Percentiles rank a stretch among this genome's conserved stretches.
These are phyloP conservation scores for Acidomyces sp. DNA, from an alignment of 495 filamentous ascomycete genomes.

Conservation along the genomic window DNA sequence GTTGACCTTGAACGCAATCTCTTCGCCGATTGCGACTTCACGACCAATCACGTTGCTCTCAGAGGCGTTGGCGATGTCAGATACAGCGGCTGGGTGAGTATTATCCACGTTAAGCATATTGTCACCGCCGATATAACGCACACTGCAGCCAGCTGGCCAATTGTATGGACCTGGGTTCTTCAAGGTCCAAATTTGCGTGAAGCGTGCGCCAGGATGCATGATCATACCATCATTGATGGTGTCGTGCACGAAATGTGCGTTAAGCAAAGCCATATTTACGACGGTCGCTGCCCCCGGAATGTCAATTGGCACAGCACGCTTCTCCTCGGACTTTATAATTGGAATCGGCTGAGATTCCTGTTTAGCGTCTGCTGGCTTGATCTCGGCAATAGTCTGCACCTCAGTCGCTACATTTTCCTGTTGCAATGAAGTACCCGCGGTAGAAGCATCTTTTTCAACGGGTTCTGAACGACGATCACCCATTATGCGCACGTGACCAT, in stretches of 20 bases:
- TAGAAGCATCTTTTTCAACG: constrained; percentile 33
- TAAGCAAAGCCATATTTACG: constrained; percentile 30
- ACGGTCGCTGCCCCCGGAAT: constrained; percentile 1
- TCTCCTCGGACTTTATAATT: constrained; percentile 10
- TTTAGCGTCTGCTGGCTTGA: constrained; percentile 43
- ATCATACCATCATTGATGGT: constrained; percentile 63
- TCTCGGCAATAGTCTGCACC: constrained; percentile 60
- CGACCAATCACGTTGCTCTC: constrained; percentile 66
- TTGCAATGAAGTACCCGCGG: constrained; percentile 34
- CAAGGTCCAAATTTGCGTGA: constrained; percentile 86
- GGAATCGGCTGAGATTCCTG: constrained; percentile 21
- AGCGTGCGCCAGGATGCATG: constrained; percentile 51
- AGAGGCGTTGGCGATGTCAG: constrained; percentile 56
- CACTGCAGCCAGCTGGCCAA: constrained; percentile 83
- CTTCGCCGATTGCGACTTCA: constrained; percentile 57
- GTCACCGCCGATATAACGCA: constrained; percentile 86
- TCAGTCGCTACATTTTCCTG: constrained; percentile 46
- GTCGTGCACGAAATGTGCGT: constrained; percentile 70
- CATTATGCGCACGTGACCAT: constrained; percentile 50
- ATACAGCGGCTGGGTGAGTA: constrained; percentile 57
- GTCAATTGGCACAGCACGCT: background rate
- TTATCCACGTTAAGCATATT: constrained; percentile 84
- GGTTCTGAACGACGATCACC: constrained; percentile 43
- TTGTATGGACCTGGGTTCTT: constrained; percentile 62
- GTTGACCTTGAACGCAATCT: constrained; percentile 66